Evolutionary conservation across 495 filamentous ascomycete species (phyloP), one percentile per base, ranked within the genome.

Genomic region (Penicillium atrosanguineum): DNA sequence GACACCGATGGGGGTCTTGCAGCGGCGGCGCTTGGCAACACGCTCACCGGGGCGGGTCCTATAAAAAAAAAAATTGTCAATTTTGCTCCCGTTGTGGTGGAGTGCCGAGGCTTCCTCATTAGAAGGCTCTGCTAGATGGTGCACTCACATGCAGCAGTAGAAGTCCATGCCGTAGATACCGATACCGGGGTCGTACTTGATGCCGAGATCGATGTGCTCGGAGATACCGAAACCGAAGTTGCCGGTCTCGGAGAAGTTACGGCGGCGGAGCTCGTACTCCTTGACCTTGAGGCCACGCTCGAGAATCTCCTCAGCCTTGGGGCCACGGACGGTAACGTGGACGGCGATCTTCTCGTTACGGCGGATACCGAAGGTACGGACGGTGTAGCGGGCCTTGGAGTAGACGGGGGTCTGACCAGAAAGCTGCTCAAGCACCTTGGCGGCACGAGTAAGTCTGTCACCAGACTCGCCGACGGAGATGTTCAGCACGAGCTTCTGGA

Each of bases 141-240:
- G 21, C 21, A 58, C 83, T 79, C 67, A 87, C 95, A 99, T 99
- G 90, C 93, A 97, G 88, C 87, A 90, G 88, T 96, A 99, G 85
- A 99, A 99, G 83, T 99, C 95, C 95, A 99, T 99, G 78, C 95
- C 95, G 84, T 99, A 99, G 79, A 99, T 97, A 84, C 93, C 93
- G 65, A 97, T 97, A 52, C 84, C 89, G 55, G 94, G 94, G 85
- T 98, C 94, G 81, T 98, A 98, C 87, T 99, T 99, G 88, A 99
- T 97, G 68, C 95, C 95, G 70, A 99, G 83, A 87, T 99, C 95
- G 77, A 99, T 99, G 84, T 99, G 95, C 78, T 99, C 95, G 82
- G 82, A 88, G 82, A 99, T 99, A 80, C 95, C 94, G 86, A 99
- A 99, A 63, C 94, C 94, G 76, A 99, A 99, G 87, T 98, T 97